phyloP scores from a whole-genome alignment of 2,329 filamentous ascomycete species.

The Aspergillus fischeri region DNA sequence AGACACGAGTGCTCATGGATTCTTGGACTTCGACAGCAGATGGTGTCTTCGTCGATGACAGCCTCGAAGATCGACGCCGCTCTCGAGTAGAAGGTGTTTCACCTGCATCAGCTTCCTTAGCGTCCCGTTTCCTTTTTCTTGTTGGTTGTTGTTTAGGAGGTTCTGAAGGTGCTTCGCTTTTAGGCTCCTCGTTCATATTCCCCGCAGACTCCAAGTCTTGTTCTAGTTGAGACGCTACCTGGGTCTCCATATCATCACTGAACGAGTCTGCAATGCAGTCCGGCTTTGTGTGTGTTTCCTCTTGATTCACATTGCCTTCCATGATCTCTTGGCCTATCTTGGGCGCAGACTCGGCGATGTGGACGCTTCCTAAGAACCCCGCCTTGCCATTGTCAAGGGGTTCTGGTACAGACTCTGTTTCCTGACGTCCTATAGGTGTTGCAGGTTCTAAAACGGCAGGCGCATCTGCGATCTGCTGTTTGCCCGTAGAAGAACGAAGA shows the following conservation, averaged over 20 bases:
- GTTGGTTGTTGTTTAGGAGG: conserved; percentile 12
- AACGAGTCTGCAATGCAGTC: conserved; percentile 31
- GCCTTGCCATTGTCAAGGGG: neutral
- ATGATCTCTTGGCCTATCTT: neutral
- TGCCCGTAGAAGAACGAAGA: conserved; percentile 23
- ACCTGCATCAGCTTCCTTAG: conserved; percentile 9
- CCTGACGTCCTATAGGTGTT: neutral
- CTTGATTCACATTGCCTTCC: neutral
- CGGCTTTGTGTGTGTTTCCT: neutral
- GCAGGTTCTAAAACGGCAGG: neutral
- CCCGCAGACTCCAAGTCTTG: conserved; percentile 40
- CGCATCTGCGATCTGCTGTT: neutral
- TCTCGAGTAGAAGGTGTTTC: conserved; percentile 15
- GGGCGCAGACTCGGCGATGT: neutral
- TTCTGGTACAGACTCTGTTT: neutral
- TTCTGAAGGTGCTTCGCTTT: conserved; percentile 5
- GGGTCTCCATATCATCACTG: conserved; percentile 41
- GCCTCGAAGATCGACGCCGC: conserved; percentile 28
- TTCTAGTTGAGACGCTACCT: conserved; percentile 44
- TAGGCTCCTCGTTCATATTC: conserved; percentile 21
- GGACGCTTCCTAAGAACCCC: neutral
- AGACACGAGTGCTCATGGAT: conserved; percentile 9
- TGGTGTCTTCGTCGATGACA: conserved; percentile 16
- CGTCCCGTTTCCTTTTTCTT: conserved; percentile 35
- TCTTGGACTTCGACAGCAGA: conserved; percentile 9